Conservation (phyloP, 495 filamentous ascomycete species). For the Penicillium turbatum region DNA sequence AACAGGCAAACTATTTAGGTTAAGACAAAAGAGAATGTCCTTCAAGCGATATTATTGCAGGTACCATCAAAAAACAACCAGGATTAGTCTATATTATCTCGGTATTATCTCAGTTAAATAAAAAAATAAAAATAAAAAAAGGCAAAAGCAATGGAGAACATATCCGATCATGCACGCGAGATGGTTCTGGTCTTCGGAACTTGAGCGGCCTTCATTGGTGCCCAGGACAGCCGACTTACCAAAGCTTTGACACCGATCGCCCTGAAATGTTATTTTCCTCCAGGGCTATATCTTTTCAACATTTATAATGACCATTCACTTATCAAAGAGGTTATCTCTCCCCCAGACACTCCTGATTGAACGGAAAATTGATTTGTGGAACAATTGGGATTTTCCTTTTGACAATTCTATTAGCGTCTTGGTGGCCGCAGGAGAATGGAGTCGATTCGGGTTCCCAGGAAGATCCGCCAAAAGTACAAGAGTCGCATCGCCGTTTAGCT, state of each 20-base stretch:
- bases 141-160: constrained; percentile 12
- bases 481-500: too few species aligned
- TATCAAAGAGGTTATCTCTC: too few species aligned
- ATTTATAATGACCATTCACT: too few species aligned
- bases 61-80: background rate
- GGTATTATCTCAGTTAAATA: background rate
- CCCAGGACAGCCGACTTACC: constrained; percentile 10
- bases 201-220: constrained; percentile 17
- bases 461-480: background rate
- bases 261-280: too few species aligned
- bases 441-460: background rate
- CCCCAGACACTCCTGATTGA: too few species aligned
- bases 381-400: background rate
- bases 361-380: constrained; percentile 9
- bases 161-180: constrained; percentile 23
- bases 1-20: constrained; percentile 2
- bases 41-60: background rate
- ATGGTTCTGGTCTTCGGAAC: background rate
- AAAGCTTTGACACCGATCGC: too few species aligned
- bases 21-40: too few species aligned
- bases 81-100: background rate
- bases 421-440: background rate
- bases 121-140: background rate
- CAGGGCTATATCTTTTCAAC: too few species aligned
- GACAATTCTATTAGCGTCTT: constrained; percentile 1